phyloP scores from a whole-genome alignment of 2,329 filamentous ascomycete species.

The Pseudogymnoascus sp. region DNA sequence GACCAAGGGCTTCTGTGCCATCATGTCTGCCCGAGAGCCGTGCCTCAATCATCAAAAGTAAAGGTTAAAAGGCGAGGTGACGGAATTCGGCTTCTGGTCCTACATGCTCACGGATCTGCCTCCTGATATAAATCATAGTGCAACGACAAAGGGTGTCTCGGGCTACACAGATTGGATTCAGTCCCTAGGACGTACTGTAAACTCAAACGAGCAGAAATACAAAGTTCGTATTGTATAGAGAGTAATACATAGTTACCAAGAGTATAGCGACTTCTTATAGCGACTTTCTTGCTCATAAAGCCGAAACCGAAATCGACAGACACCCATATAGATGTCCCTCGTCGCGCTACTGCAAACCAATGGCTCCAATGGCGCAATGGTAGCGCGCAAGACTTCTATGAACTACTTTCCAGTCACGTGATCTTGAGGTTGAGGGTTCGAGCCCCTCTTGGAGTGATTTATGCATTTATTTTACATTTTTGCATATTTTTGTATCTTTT shows the following conservation, averaged over 20 bases:
- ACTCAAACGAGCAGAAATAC: no score
- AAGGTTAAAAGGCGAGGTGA: neutral
- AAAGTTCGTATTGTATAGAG: no score
- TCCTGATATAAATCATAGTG: neutral
- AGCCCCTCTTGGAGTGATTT: slow-evolving; percentile 1
- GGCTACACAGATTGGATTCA: neutral
- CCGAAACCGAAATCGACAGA: no score
- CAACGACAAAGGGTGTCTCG: neutral
- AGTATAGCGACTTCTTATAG: no score
- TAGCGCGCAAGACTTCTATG: slow-evolving; percentile 2
- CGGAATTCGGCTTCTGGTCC: neutral
- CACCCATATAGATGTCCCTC: neutral
- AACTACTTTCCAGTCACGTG: neutral
- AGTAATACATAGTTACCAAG: no score
- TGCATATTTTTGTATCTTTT: neutral
- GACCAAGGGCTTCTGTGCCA: neutral
- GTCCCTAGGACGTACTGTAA: neutral
- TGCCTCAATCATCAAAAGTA: neutral
- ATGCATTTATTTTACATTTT: neutral
- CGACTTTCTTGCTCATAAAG: no score
- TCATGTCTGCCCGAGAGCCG: neutral
- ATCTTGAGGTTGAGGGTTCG: slow-evolving; percentile 5
- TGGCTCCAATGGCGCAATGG: slow-evolving; percentile 4
- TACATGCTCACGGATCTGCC: neutral
- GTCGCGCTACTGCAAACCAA: neutral